These are phyloP conservation scores for Geopyxis carbonaria DNA, from an alignment of 495 filamentous ascomycete genomes.

Conservation along the genomic window DNA sequence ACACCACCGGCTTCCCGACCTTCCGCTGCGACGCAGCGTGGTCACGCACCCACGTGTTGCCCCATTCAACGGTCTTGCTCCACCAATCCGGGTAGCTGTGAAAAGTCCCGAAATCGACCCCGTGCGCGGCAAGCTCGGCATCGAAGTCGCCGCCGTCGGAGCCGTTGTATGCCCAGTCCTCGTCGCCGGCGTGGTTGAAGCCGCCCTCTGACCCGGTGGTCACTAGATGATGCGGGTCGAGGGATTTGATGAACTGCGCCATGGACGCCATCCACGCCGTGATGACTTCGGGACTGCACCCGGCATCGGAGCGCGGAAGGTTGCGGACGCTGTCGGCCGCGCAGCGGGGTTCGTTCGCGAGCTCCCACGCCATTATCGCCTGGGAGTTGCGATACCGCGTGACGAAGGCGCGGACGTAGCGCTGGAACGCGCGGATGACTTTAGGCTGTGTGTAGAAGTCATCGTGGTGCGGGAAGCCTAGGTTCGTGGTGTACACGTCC, in stretches of 20 bases:
- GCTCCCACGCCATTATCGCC: slow-evolving; percentile 38
- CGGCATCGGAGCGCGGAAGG: slow-evolving; percentile 17
- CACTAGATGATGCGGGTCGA: slow-evolving; percentile 36
- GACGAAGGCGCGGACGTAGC: slow-evolving; percentile 34
- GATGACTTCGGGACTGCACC: slow-evolving; percentile 29
- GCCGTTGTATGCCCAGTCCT: slow-evolving; percentile 42
- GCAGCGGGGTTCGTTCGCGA: slow-evolving; percentile 38
- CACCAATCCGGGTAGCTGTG: slow-evolving; percentile 46
- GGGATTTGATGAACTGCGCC: slow-evolving; percentile 33
- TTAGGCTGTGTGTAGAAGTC: slow-evolving; percentile 32
- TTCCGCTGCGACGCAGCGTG: slow-evolving; percentile 40
- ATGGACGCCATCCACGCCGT: slow-evolving; percentile 33
- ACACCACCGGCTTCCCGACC: slow-evolving; percentile 46
- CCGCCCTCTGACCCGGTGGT: slow-evolving; percentile 37
- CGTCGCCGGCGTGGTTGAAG: slow-evolving; percentile 29
- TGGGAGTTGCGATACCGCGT: slow-evolving; percentile 33
- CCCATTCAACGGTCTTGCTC: slow-evolving; percentile 28
- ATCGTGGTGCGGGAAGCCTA: slow-evolving; percentile 31
- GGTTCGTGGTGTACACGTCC: slow-evolving; percentile 32
- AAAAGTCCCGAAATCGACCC: slow-evolving; percentile 49
- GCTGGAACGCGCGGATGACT: slow-evolving; percentile 29
- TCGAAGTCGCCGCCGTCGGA: slow-evolving; percentile 49
- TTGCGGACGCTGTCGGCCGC: slow-evolving; percentile 30
- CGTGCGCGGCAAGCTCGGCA: slow-evolving; percentile 37
- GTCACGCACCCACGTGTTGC: slow-evolving; percentile 40